Evolutionary conservation across 371 early-diverging fungal genomes (phyloP).

Genomic region (Catenaria anguillulae): DNA sequence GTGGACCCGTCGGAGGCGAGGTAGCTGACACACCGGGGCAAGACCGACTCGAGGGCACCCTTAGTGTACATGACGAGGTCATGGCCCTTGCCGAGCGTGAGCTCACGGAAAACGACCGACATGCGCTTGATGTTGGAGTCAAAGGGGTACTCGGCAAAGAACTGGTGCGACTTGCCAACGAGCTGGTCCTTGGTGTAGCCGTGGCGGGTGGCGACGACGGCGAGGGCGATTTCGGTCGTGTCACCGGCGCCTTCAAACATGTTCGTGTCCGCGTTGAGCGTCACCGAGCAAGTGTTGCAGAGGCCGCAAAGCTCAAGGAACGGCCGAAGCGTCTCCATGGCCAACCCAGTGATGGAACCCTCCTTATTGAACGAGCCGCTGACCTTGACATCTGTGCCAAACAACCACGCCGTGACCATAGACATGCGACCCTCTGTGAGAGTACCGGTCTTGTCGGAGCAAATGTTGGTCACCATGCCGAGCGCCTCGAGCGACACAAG

Average conservation of each 20-base stretch:
- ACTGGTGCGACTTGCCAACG: not conserved
- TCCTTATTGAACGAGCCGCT: not conserved
- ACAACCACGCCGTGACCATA: not conserved
- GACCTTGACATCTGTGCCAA: not conserved
- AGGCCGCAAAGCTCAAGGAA: not conserved
- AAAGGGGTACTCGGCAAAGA: constrained; percentile 48
- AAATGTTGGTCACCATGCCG: constrained; percentile 13
- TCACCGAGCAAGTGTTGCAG: constrained; percentile 10
- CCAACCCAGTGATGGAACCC: not conserved
- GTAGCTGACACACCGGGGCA: constrained; percentile 18
- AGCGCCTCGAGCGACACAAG: constrained; percentile 12
- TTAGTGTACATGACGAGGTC: constrained; percentile 52
- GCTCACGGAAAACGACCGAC: constrained; percentile 48
- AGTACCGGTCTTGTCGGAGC: constrained; percentile 72
- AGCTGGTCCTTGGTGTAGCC: not conserved
- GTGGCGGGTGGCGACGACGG: constrained; percentile 3
- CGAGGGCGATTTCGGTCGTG: constrained; percentile 14
- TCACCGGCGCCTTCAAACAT: constrained; percentile 10
- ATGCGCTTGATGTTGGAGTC: constrained; percentile 80
- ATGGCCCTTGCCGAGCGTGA: constrained; percentile 10
- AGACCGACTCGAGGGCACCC: constrained; percentile 79
- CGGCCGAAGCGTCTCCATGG: not conserved
- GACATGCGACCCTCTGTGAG: constrained; percentile 82
- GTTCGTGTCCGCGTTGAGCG: not conserved
- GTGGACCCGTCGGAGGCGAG: constrained; percentile 12